Evolutionary conservation across 169 alveolate species (phyloP), one percentile per base, ranked within the genome.

Genomic region (Cryptosporidium ryanae): DNA sequence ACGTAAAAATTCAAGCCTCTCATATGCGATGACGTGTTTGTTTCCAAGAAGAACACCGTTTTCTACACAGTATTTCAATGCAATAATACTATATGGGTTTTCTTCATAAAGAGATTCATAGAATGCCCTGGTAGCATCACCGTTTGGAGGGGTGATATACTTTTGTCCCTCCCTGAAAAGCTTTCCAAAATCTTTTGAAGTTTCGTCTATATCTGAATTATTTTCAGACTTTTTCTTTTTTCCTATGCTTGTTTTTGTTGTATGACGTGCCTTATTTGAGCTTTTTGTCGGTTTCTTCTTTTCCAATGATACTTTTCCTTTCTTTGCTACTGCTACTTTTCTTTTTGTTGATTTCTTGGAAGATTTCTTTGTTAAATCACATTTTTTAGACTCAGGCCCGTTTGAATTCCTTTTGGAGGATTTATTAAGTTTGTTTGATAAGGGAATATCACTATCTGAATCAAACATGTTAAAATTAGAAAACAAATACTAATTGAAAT

Each of bases 71-170:
- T 90, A 95, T 83, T 91, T 93, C 38, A 95, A 87, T 12, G 98
- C 97, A 43, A 95, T 93, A 48, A 94, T 84, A 81, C 97, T 94
- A 90, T 94, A 91, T 25, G 96, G 97, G 90, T 94, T 94, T 65
- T 95, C 98, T 29, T 94, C 95, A 52, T 84, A 92, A 25, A 95
- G 90, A 61, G 96, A 93, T 82, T 95, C 97, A 82, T 95, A 95
- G 87, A 95, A 95, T 21, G 96, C 98, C 32, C 98, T 82, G 2
- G 98, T 95, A 2, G 96, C 98, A 66, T 95, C 98, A 18, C 98
- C 98, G 55, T 93, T 94, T 2, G 97, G 97, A 23, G 97, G 97
- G 1, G 97, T 94, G 64, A 95, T 93, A 91, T 84, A 90, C 49
- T 94, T 95, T 68, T 95, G 97, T 0, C 97, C 97, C 46, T 91